Conservation (phyloP, 176 grass and related monocot species). For the Oryza longistaminata region DNA sequence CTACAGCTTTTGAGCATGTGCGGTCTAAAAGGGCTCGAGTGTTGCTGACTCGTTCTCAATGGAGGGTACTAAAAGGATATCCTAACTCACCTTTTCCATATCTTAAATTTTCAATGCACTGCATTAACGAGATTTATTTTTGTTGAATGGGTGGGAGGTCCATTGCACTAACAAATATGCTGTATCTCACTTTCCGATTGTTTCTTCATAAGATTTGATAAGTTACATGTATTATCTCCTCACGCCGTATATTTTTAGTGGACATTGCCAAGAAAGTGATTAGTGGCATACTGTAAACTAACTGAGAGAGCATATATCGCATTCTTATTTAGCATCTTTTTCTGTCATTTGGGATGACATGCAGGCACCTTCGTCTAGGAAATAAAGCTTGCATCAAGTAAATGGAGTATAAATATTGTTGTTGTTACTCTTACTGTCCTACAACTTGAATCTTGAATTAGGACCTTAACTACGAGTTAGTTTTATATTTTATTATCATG, state of each 20-base stretch:
- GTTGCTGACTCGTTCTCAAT: constrained; percentile 70
- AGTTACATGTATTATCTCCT: neutral
- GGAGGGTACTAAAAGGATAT: constrained; percentile 54
- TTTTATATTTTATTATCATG: neutral
- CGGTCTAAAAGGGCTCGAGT: constrained; percentile 76
- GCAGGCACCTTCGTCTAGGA: neutral
- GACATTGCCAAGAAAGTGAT: neutral
- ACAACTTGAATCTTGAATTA: neutral
- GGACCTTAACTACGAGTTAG: neutral
- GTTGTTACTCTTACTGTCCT: neutral
- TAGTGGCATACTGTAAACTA: neutral
- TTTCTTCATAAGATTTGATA: neutral
- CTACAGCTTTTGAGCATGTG: constrained; percentile 67
- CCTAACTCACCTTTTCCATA: constrained; percentile 23
- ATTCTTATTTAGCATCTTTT: neutral
- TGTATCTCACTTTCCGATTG: neutral
- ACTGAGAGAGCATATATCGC: neutral
- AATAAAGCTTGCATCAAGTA: neutral
- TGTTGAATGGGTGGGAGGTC: neutral
- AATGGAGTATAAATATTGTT: neutral
- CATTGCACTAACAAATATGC: neutral
- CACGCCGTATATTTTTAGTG: neutral
- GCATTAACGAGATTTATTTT: neutral
- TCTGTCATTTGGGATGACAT: neutral
- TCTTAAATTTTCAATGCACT: neutral